Evolutionary conservation across 2,329 filamentous ascomycete genomes (phyloP), one percentile per base, ranked within the genome.

Genomic region (Zasmidium cellare): DNA sequence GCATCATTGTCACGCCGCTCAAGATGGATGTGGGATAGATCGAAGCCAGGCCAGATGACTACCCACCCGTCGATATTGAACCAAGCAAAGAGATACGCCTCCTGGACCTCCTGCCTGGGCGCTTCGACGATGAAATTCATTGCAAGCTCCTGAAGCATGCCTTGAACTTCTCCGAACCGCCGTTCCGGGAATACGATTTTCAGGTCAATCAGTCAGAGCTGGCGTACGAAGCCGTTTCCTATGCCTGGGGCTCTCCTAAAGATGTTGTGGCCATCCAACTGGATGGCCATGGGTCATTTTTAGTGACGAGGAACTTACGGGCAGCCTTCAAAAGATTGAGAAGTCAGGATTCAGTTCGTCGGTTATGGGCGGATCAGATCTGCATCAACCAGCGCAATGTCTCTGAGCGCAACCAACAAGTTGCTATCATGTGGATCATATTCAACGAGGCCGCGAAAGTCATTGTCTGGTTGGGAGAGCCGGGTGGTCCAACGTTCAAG

Each of bases 361-460:
- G 20, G 5, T n/a, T 77, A 7, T 77, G 73, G 75, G 67, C 73
- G 19, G 74, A 76, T 62, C 67, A 61, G 14, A 57, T 76, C 1
- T 75, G 73, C 55, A 74, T 75, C 51, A 64, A 74, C 52, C 70
- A 73, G 45, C 38, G 60, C 3, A 59, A 71, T 46, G 28, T 54
- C 16, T 46, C 61, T 1, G 75, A 76, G 53, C 69, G 69, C 45
- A 71, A 69, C 41, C 56, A 67, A 23, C 75, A 76, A 57, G 72
- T 77, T 2, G 58, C 64, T 24, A 67, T 72, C 59, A 76, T 77
- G 73, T 51, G 66, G 2, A 47, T 55, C 1, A 72, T 77, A 18
- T 77, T 76, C 53, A 22, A 19, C 23, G 31, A 47, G 18, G 57
- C 57, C 3, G 16, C 14, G 22, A 44, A 28, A 14, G 61, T 64